Evolutionary conservation across 148 eudicot genomes (phyloP).

Genomic region (Bassia scoparia): DNA sequence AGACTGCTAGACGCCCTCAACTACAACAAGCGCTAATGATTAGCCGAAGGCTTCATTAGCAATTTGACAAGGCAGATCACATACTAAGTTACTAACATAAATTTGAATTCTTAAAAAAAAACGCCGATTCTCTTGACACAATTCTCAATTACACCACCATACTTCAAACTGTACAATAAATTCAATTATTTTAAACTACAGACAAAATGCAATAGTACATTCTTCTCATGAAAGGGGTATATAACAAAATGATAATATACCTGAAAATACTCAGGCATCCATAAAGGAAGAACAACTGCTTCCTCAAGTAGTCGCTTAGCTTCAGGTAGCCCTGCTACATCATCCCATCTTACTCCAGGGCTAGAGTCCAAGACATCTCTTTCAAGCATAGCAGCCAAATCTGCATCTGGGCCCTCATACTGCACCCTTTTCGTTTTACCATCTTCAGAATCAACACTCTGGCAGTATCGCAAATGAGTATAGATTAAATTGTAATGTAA

Average conservation of each 20-base stretch:
- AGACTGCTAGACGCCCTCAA: too few species aligned
- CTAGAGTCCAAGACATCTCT: constrained; percentile 90
- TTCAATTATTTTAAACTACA: neutral
- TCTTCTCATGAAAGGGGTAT: constrained; percentile 2
- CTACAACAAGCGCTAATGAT: neutral
- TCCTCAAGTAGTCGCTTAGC: constrained; percentile 98
- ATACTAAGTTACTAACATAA: neutral
- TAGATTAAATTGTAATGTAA: neutral
- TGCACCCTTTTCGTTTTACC: constrained; percentile 77
- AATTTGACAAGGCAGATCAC: neutral
- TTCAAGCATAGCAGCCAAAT: constrained; percentile 99
- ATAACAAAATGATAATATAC: constrained; percentile 32
- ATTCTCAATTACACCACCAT: neutral
- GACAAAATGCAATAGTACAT: neutral
- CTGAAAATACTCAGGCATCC: constrained; percentile 99
- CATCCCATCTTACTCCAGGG: constrained; percentile 99
- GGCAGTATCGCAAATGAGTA: constrained; percentile 22
- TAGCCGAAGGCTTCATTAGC: neutral
- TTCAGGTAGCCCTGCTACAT: constrained; percentile 93
- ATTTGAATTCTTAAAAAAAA: neutral
- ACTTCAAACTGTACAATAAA: neutral
- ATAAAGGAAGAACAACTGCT: constrained; percentile 97
- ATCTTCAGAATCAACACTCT: constrained; percentile 93
- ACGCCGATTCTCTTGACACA: neutral
- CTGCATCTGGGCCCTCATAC: constrained; percentile 96